phyloP scores from a whole-genome alignment of 169 alveolate species.

The Eimeria maxima region DNA sequence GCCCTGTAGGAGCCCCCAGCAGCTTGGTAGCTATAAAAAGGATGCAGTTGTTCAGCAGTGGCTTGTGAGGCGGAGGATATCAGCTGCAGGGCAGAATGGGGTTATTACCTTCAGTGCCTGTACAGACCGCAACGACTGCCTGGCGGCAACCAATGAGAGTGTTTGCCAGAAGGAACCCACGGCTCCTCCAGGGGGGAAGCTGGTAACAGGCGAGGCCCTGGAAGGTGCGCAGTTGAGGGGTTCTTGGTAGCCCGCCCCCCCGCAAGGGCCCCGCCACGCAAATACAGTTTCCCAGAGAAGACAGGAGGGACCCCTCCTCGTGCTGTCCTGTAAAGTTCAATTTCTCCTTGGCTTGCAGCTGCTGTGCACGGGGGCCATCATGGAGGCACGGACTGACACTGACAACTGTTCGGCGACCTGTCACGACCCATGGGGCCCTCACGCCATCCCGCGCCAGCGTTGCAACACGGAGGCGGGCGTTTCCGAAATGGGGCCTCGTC shows the following conservation, averaged over 20 bases:
- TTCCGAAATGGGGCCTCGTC: conserved; percentile 60
- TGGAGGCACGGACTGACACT: background rate
- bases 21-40: background rate
- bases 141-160: conserved; percentile 55
- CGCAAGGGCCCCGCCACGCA: conserved; percentile 72
- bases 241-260: background rate
- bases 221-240: background rate
- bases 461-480: conserved; percentile 49
- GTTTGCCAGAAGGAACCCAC: conserved; percentile 7
- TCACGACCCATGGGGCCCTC: conserved; percentile 23
- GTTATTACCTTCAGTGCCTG: conserved; percentile 17
- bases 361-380: background rate
- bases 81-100: background rate
- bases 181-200: conserved; percentile 59
- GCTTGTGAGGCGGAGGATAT: background rate
- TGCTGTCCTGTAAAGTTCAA: too few species aligned
- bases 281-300: background rate
- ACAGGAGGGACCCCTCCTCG: background rate
- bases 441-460: background rate
- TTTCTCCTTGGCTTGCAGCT: too few species aligned
- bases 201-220: background rate
- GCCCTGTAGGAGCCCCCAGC: background rate
- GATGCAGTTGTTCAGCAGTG: background rate
- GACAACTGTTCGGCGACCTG: background rate
- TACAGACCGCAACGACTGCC: conserved; percentile 10